These are phyloP conservation scores for Eimeria acervulina DNA, from an alignment of 169 alveolate species.

Conservation along the genomic window DNA sequence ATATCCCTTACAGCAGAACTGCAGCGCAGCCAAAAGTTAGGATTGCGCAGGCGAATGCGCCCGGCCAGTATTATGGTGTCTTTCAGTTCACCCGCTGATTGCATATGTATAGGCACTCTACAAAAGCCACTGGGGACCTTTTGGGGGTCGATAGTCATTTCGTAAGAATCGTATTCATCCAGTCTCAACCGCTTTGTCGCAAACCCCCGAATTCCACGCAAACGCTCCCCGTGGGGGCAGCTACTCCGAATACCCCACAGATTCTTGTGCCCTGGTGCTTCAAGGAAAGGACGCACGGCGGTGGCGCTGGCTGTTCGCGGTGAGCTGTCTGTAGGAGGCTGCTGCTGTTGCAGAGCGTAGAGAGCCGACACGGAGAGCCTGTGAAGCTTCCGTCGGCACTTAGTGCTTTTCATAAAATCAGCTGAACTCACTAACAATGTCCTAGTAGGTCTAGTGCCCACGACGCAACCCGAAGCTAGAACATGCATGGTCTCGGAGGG, in stretches of 20 bases:
- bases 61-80: slow-evolving; percentile 78
- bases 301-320: not conserved
- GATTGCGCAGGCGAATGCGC: slow-evolving; percentile 62
- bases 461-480: slow-evolving; percentile 2
- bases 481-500: not conserved
- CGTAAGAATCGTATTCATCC: slow-evolving; percentile 82
- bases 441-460: not conserved
- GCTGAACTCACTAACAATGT: not conserved
- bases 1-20: slow-evolving; percentile 80
- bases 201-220: slow-evolving; percentile 32
- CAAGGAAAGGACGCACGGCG: not conserved
- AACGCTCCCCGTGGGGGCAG: not conserved
- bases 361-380: not conserved
- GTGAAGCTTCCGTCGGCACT: not conserved
- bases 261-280: not conserved
- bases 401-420: not conserved
- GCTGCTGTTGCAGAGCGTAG: not conserved
- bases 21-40: slow-evolving; percentile 85
- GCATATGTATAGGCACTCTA: slow-evolving; percentile 79
- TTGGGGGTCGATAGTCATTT: slow-evolving; percentile 49
- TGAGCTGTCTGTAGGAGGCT: not conserved
- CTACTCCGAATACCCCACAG: not conserved
- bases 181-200: slow-evolving; percentile 78
- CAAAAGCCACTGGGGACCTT: slow-evolving; percentile 76
- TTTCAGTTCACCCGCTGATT: slow-evolving; percentile 77